Evolutionary conservation across 2,329 filamentous ascomycete genomes (phyloP).

Genomic region (Drechslerella dactyloides): DNA sequence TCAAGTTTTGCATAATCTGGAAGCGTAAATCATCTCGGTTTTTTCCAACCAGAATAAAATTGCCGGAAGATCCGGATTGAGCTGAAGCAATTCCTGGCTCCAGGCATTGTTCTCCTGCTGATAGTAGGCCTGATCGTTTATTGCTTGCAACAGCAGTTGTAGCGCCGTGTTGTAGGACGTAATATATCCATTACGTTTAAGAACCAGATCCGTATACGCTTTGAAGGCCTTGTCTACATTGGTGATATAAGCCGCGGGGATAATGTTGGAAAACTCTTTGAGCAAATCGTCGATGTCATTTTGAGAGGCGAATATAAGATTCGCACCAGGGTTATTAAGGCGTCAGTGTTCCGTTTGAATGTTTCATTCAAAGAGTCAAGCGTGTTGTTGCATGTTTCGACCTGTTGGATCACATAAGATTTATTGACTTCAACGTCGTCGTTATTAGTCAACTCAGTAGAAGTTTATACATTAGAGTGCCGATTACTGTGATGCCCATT

Average conservation of each 20-base stretch:
- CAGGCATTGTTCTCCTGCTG: not conserved
- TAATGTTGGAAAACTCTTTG: not conserved
- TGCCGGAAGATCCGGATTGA: too few species aligned
- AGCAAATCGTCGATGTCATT: not conserved
- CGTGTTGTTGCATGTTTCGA: not conserved
- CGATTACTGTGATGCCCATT: not conserved
- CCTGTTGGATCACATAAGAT: constrained; percentile 3
- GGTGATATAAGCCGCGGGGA: not conserved
- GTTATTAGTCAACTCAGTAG: not conserved
- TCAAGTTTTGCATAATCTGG: too few species aligned
- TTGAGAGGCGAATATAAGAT: not conserved
- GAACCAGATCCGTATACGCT: not conserved
- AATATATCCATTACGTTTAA: constrained; percentile 1
- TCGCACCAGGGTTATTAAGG: constrained; percentile 2
- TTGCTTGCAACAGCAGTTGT: not conserved
- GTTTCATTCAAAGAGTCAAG: not conserved
- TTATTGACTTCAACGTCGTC: not conserved
- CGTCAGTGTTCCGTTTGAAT: not conserved
- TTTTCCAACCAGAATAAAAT: too few species aligned
- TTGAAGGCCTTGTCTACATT: not conserved
- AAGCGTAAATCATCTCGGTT: too few species aligned
- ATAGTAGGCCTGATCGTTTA: not conserved
- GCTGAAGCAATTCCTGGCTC: too few species aligned
- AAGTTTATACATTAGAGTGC: too few species aligned
- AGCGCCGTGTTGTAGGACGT: not conserved